Conservation (phyloP, 2,329 filamentous ascomycete genomes). For the Atkinsonella hypoxylon region DNA sequence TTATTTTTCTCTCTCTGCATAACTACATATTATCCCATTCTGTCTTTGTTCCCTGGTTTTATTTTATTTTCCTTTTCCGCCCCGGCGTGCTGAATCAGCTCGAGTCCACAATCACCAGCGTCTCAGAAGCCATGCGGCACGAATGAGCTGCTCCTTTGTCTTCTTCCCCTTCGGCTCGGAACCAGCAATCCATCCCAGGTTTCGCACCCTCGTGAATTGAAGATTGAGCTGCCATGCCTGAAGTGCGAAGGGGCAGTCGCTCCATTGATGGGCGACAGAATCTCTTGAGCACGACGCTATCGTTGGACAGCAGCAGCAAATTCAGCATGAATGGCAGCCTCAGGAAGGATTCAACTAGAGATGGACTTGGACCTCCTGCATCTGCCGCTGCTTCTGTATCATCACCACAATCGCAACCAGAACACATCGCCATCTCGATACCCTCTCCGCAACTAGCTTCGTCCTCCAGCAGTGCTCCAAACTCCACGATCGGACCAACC, state of each 20-base stretch:
- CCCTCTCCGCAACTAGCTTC: neutral
- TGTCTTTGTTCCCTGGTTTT: no score
- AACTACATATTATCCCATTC: no score
- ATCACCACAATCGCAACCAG: neutral
- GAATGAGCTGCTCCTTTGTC: no score
- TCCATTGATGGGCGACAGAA: slow-evolving; percentile 10
- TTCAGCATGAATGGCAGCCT: neutral
- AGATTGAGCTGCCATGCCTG: slow-evolving; percentile 14
- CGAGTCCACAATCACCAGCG: no score
- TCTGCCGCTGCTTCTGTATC: neutral
- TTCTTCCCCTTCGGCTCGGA: no score
- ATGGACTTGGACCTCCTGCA: neutral
- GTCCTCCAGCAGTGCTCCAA: neutral
- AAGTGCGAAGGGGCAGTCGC: slow-evolving; percentile 17
- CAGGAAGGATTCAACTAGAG: no score
- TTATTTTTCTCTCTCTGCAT: no score
- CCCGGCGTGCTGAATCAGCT: no score
- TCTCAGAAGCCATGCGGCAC: no score
- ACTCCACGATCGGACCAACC: neutral
- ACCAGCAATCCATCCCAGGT: no score
- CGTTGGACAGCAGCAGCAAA: neutral
- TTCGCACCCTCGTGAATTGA: neutral
- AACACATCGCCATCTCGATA: neutral
- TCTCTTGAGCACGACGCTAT: neutral
- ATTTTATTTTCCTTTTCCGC: no score